phyloP scores from a whole-genome alignment of 208 protist genomes.

The Vickermania ingenoplastis region DNA sequence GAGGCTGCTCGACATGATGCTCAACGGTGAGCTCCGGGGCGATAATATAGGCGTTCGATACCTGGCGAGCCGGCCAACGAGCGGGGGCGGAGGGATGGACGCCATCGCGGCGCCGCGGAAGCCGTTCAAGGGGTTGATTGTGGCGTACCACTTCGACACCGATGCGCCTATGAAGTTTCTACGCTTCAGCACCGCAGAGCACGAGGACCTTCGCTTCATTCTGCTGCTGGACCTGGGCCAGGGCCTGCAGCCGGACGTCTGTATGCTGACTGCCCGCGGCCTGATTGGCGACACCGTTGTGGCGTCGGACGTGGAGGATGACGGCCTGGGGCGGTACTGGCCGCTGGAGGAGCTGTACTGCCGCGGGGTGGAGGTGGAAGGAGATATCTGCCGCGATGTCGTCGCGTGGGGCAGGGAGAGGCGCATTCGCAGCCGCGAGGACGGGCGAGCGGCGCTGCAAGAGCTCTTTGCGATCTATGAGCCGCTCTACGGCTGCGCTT shows the following conservation, averaged over 20 bases:
- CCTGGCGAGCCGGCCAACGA: constrained; percentile 9
- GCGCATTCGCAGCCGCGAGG: constrained; percentile 31
- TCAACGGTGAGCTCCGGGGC: constrained; percentile 74
- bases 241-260: constrained; percentile 55
- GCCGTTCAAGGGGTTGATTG: constrained; percentile 51
- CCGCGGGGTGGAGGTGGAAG: constrained; percentile 47
- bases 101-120: constrained; percentile 3
- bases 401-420: constrained; percentile 41
- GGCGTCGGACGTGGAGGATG: constrained; percentile 72
- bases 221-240: constrained; percentile 82
- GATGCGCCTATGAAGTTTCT: constrained; percentile 42
- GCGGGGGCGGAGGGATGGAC: too few species aligned
- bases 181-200: constrained; percentile 24
- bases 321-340: constrained; percentile 84
- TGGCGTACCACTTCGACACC: constrained; percentile 30
- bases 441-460: constrained; percentile 34
- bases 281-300: constrained; percentile 74
- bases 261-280: constrained; percentile 24
- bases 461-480: constrained; percentile 57
- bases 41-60: constrained; percentile 76
- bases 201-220: constrained; percentile 42
- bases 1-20: constrained; percentile 74
- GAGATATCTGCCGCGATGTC: constrained; percentile 22
- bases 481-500: constrained; percentile 37
- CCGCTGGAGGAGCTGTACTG: constrained; percentile 73